Conservation (phyloP, 371 early-diverging fungal species). For the Apophysomyces ossiformis region DNA sequence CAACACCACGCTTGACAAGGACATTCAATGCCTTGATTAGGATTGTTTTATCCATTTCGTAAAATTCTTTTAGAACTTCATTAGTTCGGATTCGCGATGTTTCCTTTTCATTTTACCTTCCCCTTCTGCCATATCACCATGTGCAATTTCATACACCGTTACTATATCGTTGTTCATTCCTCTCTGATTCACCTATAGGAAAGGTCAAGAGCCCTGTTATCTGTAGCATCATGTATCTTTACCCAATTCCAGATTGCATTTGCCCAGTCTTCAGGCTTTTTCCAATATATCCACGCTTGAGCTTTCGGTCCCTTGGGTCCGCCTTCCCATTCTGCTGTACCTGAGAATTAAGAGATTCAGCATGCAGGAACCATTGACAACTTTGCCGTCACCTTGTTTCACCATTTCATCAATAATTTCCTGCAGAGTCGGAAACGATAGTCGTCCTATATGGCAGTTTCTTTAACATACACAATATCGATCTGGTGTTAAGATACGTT, state of each 20-base stretch:
- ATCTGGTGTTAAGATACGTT: constrained; percentile 47
- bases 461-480: background rate
- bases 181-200: constrained; percentile 61
- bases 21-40: constrained; percentile 78
- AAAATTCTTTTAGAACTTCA: constrained; percentile 63
- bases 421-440: constrained; percentile 65
- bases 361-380: background rate
- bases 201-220: background rate
- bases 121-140: constrained; percentile 78
- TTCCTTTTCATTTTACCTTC: constrained; percentile 52
- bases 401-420: constrained; percentile 78
- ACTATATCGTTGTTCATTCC: constrained; percentile 83
- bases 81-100: background rate
- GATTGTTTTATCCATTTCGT: constrained; percentile 68
- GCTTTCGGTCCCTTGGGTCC: constrained; percentile 53
- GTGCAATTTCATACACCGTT: constrained; percentile 83
- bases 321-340: constrained; percentile 79
- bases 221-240: constrained; percentile 17
- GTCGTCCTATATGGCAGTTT: constrained; percentile 35
- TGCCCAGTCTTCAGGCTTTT: constrained; percentile 92
- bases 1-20: constrained; percentile 78
- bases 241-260: constrained; percentile 82
- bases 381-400: constrained; percentile 55
- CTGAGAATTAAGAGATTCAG: constrained; percentile 25
- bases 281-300: constrained; percentile 80